Evolutionary conservation across 2,329 filamentous ascomycete species (phyloP).

Genomic region (Diaporthe vaccinii): DNA sequence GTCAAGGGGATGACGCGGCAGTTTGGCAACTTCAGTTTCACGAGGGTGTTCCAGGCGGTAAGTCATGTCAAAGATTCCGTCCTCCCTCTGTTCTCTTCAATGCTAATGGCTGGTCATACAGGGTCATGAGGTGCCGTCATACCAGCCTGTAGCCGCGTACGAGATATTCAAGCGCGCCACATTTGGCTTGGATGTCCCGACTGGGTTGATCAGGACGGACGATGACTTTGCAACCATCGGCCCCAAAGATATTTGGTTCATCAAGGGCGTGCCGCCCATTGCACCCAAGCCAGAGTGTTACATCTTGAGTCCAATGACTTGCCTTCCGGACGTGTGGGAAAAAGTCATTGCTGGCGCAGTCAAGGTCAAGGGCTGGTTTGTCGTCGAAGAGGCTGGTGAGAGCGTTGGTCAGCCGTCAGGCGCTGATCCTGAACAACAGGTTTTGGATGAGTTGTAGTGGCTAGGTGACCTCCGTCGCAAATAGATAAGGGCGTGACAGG

Average conservation of each 20-base stretch:
- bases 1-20: constrained; percentile 76
- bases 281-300: constrained; percentile 42
- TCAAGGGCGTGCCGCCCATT: constrained; percentile 38
- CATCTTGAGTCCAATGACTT: constrained; percentile 41
- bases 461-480: neutral
- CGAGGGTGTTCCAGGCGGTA: constrained; percentile 66
- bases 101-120: neutral
- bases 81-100: accelerated
- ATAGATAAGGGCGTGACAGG: accelerated
- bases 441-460: neutral
- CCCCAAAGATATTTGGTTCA: constrained; percentile 37
- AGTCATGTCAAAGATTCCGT: neutral
- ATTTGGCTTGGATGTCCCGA: constrained; percentile 40
- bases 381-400: constrained; percentile 37
- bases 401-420: neutral
- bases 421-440: neutral
- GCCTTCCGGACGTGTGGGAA: constrained; percentile 42
- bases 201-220: constrained; percentile 34
- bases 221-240: constrained; percentile 38
- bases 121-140: constrained; percentile 68
- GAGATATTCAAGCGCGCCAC: constrained; percentile 63
- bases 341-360: constrained; percentile 40
- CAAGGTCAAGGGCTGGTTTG: constrained; percentile 43
- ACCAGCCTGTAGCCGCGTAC: constrained; percentile 61
- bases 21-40: constrained; percentile 74